Evolutionary conservation across 2,329 filamentous ascomycete species (phyloP).

Genomic region (Pseudogymnoascus sp.): DNA sequence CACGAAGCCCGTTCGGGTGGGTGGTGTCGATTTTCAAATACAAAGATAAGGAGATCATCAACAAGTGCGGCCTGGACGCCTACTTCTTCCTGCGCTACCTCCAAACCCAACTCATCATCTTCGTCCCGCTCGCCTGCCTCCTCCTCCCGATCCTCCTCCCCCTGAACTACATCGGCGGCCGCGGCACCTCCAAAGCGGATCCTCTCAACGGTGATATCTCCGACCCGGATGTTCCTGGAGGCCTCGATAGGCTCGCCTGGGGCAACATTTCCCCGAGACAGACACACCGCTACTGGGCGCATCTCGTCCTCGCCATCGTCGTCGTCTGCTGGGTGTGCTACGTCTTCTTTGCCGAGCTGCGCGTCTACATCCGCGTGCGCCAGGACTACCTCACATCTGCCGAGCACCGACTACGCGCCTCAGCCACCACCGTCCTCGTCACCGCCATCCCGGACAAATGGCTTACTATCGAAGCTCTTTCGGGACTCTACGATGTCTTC

Average conservation of each 20-base stretch:
- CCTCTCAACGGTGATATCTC: slow-evolving; percentile 15
- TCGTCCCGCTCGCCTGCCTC: slow-evolving; percentile 69
- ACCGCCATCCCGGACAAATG: slow-evolving; percentile 86
- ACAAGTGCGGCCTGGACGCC: slow-evolving; percentile 90
- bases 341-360: slow-evolving; percentile 78
- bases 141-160: slow-evolving; percentile 82
- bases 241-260: slow-evolving; percentile 78
- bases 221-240: slow-evolving; percentile 37
- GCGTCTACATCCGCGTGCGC: slow-evolving; percentile 82
- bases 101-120: slow-evolving; percentile 80
- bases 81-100: slow-evolving; percentile 96
- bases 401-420: slow-evolving; percentile 85
- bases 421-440: slow-evolving; percentile 90
- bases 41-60: slow-evolving; percentile 74
- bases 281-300: slow-evolving; percentile 69
- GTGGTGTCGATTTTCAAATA: slow-evolving; percentile 56
- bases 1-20: slow-evolving; percentile 42
- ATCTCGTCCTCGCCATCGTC: slow-evolving; percentile 68
- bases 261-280: slow-evolving; percentile 67
- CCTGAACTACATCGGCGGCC: slow-evolving; percentile 68
- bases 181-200: slow-evolving; percentile 33
- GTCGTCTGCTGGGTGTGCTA: slow-evolving; percentile 79
- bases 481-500: slow-evolving; percentile 87
- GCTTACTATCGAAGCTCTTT: slow-evolving; percentile 74
- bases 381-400: slow-evolving; percentile 93